phyloP scores from a whole-genome alignment of 176 grass and related monocot species.

The Pontederia paniculata region DNA sequence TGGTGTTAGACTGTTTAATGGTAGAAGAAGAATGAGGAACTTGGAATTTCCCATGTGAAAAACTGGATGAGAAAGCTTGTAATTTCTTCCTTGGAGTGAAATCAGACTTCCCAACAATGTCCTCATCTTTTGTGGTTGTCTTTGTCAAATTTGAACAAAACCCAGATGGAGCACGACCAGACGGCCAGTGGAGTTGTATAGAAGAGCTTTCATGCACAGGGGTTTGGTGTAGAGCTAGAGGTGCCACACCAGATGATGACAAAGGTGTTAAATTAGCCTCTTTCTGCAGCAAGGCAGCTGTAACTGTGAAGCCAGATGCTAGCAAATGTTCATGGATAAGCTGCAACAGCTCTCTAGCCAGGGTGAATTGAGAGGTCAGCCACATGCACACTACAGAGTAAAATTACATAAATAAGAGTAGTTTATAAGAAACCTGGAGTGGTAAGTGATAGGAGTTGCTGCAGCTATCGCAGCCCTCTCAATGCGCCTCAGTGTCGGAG shows the following conservation, averaged over 20 bases:
- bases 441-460: slow-evolving; percentile 89
- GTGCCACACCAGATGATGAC: slow-evolving; percentile 29
- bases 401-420: too few relatives aligned
- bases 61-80: slow-evolving; percentile 54
- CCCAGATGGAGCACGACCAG: slow-evolving; percentile 40
- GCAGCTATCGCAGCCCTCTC: slow-evolving; percentile 94
- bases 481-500: slow-evolving; percentile 83
- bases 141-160: slow-evolving; percentile 48
- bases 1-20: slow-evolving; percentile 21
- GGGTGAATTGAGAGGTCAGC: too few relatives aligned
- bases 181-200: slow-evolving; percentile 72
- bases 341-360: slow-evolving; percentile 75
- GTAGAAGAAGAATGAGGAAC: too few relatives aligned
- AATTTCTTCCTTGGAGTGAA: slow-evolving; percentile 62
- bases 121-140: slow-evolving; percentile 28
- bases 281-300: slow-evolving; percentile 73
- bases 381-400: too few relatives aligned
- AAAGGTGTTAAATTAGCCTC: slow-evolving; percentile 74
- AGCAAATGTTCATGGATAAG: slow-evolving; percentile 93
- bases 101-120: slow-evolving; percentile 35
- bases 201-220: slow-evolving; percentile 40
- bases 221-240: slow-evolving; percentile 50
- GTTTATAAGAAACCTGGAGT: slow-evolving; percentile 53
- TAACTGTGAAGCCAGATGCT: slow-evolving; percentile 68
- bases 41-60: slow-evolving; percentile 17